These are phyloP conservation scores for Wickerhamiella sorbophila DNA, from an alignment of 805 yeast genomes.

Conservation along the genomic window DNA sequence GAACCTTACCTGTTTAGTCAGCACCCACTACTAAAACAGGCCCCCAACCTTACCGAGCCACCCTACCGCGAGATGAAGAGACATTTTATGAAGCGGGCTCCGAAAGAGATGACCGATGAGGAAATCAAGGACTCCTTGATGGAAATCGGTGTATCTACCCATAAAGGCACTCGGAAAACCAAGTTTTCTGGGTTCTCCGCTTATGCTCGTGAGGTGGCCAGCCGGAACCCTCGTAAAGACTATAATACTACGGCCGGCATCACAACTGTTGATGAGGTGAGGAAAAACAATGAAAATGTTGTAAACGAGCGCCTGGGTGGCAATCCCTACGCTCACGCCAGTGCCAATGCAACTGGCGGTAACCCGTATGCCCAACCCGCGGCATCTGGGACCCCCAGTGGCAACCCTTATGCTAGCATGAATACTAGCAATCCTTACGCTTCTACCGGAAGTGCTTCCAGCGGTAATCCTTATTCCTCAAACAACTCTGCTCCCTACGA, in stretches of 20 bases:
- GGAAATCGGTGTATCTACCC: slow-evolving; percentile 31
- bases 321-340: slow-evolving; percentile 27
- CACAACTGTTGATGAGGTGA: slow-evolving; percentile 11
- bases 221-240: slow-evolving; percentile 9
- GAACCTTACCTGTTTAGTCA: no score
- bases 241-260: slow-evolving; percentile 11
- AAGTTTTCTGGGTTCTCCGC: slow-evolving; percentile 38
- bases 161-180: slow-evolving; percentile 28
- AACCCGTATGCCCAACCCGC: slow-evolving; percentile 4
- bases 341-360: slow-evolving; percentile 25
- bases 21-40: no score
- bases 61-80: slow-evolving; percentile 30
- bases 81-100: slow-evolving; percentile 30
- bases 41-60: no score
- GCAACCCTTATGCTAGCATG: background rate
- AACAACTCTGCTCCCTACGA: background rate
- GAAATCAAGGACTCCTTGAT: slow-evolving; percentile 32
- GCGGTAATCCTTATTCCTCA: background rate
- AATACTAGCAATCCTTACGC: slow-evolving; percentile 4
- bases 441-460: background rate
- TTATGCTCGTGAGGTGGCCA: slow-evolving; percentile 33
- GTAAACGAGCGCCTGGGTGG: slow-evolving; percentile 6
- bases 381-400: background rate
- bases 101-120: slow-evolving; percentile 36
- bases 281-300: slow-evolving; percentile 11